Base-by-base conservation (phyloP, 1,284 basidiomycete genomes). In the Somion occarium region DNA sequence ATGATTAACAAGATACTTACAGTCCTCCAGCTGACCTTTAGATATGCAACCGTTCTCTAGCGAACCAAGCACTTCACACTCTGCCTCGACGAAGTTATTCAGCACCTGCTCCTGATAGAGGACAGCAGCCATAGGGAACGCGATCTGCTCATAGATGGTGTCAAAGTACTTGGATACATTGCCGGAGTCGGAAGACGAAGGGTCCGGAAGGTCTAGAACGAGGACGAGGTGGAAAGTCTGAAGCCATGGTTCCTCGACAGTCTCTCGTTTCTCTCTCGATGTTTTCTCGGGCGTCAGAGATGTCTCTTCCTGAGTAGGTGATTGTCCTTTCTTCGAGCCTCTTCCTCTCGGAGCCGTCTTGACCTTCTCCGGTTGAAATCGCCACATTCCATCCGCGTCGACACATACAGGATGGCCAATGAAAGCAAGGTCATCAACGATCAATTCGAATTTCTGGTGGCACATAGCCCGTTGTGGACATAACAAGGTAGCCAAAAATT, bases 381-480 rank as follows among this genome's bases (percentile, higher is more conserved):
- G 70, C 90, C 90, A 92, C 4, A 67, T 70, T 0, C 85, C 89
- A 58, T 89, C 85, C n/a, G 75, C 62, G 27, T 88, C 85, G 9
- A 83, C 80, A 60, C 86, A 88, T 1, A 98, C 93, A 0, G 96
- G 96, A 67, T 98, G 95, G 0, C 96, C 96, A 38, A 98, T 78
- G 64, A 98, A 98, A 1, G 85, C 90, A n/a, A 98, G 77, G 61
- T 95, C 89, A 62, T 98, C 94, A 19, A 98, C 86, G 42, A 90
- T 70, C 24, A 99, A 79, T 66, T 97, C 94, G 64, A 98, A 98
- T 63, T 93, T 93, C 65, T 93, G 91, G 68, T 98, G 93, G 63
- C 93, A 97, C 64, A 94, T 82, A 15, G 85, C 78, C 25, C 74
- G 72, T 42, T 85, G 81, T 0, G 94, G 93, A 53, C 87, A 89